phyloP scores from a whole-genome alignment of 192 early-diverging fungal species.

The Dispira parvispora region DNA sequence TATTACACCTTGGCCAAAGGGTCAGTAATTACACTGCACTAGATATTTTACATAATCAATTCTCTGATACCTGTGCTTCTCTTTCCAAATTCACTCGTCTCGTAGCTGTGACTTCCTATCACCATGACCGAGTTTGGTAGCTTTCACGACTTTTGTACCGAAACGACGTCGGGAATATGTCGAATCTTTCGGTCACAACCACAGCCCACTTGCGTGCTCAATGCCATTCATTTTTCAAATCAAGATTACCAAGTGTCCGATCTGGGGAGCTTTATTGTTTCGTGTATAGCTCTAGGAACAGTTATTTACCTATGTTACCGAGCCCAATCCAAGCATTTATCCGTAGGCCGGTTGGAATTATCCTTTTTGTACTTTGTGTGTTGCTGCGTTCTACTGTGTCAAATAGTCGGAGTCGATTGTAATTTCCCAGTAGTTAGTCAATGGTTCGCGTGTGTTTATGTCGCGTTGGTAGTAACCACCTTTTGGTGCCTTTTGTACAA shows the following conservation, averaged over 20 bases:
- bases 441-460: slow-evolving; percentile 8
- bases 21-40: too few relatives aligned
- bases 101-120: too few relatives aligned
- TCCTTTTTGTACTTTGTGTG: slow-evolving; percentile 3
- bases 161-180: not conserved
- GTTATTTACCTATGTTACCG: not conserved
- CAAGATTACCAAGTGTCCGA: too few relatives aligned
- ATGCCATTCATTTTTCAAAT: not conserved
- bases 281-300: not conserved
- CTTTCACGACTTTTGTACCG: not conserved
- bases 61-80: too few relatives aligned
- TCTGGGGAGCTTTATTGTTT: not conserved
- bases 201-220: not conserved
- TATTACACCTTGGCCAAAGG: too few relatives aligned
- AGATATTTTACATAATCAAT: too few relatives aligned
- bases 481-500: slow-evolving; percentile 7
- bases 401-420: not conserved
- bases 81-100: too few relatives aligned
- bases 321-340: not conserved
- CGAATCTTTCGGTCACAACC: not conserved
- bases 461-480: not conserved
- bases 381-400: not conserved
- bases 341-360: not conserved
- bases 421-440: not conserved
- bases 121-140: too few relatives aligned